phyloP scores from a whole-genome alignment of 2,329 filamentous ascomycete species.

The Huntiella abstrusa region DNA sequence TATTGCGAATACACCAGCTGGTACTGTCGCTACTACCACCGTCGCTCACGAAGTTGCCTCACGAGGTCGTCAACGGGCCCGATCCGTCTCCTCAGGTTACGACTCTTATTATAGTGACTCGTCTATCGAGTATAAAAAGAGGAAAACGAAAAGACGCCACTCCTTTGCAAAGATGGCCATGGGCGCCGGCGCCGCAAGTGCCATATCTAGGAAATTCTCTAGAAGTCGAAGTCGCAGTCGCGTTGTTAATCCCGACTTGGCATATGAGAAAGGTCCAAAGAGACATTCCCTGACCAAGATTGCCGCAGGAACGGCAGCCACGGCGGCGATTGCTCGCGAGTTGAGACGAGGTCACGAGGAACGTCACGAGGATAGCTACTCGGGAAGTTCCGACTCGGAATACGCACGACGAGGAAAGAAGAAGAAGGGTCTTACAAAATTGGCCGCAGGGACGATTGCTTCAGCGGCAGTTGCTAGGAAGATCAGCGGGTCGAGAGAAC shows the following conservation, averaged over 20 bases:
- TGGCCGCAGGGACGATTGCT: slow-evolving; percentile 37
- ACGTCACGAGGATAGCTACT: neutral
- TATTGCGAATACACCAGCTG: slow-evolving; percentile 30
- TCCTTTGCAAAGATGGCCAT: neutral
- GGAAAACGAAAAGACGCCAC: too few species aligned
- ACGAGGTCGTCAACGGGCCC: slow-evolving; percentile 20
- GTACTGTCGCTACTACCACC: slow-evolving; percentile 39
- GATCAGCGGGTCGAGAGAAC: slow-evolving; percentile 22
- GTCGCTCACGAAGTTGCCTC: slow-evolving; percentile 37
- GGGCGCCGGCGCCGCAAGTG: neutral
- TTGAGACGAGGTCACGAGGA: slow-evolving; percentile 22
- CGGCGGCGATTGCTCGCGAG: slow-evolving; percentile 25
- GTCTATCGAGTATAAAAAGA: too few species aligned
- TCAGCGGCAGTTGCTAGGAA: slow-evolving; percentile 40
- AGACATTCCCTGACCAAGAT: slow-evolving; percentile 33
- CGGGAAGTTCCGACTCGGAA: neutral
- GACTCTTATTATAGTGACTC: neutral
- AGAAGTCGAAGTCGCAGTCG: slow-evolving; percentile 18
- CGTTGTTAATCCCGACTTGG: slow-evolving; percentile 20
- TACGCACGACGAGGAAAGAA: neutral
- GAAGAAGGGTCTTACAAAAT: slow-evolving; percentile 31
- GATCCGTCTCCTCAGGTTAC: neutral
- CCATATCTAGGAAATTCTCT: slow-evolving; percentile 14
- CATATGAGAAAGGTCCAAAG: neutral
- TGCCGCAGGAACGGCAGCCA: slow-evolving; percentile 28